phyloP scores from a whole-genome alignment of 768 basidiomycete species.

The Lepiota subincarnata region DNA sequence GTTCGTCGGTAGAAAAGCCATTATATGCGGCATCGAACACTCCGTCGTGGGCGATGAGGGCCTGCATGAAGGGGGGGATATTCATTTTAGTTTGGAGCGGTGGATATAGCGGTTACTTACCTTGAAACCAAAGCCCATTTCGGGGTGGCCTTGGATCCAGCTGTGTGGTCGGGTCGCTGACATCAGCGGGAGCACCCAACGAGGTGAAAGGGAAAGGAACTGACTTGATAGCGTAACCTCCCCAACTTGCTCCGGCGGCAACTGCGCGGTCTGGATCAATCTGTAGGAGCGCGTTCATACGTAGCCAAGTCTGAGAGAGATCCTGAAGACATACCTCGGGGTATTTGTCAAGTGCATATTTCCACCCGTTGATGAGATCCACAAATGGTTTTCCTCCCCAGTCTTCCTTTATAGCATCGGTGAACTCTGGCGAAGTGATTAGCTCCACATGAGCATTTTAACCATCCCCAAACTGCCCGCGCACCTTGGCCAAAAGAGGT shows the following conservation, averaged over 20 bases:
- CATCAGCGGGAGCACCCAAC: neutral
- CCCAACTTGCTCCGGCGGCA: constrained; percentile 81
- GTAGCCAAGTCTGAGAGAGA: neutral
- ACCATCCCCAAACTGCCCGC: neutral
- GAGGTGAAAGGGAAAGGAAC: constrained; percentile 13
- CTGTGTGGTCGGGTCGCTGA: constrained; percentile 31
- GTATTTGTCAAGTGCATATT: constrained; percentile 58
- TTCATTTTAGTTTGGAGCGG: neutral
- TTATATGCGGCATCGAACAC: constrained; percentile 80
- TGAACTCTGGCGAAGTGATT: constrained; percentile 48
- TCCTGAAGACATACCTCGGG: constrained; percentile 51
- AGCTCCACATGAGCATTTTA: neutral
- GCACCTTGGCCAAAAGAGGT: constrained; percentile 89
- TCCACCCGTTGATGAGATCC: constrained; percentile 74
- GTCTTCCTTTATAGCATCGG: constrained; percentile 74
- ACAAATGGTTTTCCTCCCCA: constrained; percentile 87
- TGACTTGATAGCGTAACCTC: constrained; percentile 87
- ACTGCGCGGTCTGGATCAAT: constrained; percentile 67
- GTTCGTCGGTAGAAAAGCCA: constrained; percentile 87
- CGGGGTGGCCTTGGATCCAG: constrained; percentile 94
- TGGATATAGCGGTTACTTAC: constrained; percentile 17
- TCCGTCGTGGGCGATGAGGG: constrained; percentile 89
- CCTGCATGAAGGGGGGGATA: constrained; percentile 26
- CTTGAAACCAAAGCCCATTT: constrained; percentile 86
- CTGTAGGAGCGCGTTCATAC: constrained; percentile 27